Evolutionary conservation across 306 rosid species (phyloP).

Genomic region (Prunus davidiana): DNA sequence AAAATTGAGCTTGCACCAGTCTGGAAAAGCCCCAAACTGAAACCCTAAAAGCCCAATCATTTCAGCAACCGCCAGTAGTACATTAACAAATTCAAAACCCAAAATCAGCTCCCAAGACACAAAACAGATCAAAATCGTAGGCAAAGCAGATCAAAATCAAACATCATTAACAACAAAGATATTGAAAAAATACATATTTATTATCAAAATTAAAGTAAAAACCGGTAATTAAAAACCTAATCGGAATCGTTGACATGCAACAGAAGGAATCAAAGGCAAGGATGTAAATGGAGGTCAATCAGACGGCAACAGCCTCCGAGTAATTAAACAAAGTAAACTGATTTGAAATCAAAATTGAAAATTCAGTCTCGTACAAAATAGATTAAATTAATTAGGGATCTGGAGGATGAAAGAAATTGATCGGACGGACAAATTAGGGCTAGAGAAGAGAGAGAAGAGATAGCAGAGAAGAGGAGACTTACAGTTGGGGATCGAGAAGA

Average conservation of each 20-base stretch:
- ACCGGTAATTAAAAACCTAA: constrained; percentile 28
- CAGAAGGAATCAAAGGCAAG: constrained; percentile 24
- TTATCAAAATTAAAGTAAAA: neutral
- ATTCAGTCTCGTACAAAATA: neutral
- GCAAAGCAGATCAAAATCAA: constrained; percentile 34
- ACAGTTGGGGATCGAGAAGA: constrained; percentile 73
- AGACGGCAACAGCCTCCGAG: neutral
- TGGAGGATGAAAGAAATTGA: constrained; percentile 11
- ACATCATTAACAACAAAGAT: neutral
- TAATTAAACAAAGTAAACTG: neutral
- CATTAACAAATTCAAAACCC: neutral
- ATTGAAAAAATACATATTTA: neutral
- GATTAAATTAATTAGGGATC: constrained; percentile 53
- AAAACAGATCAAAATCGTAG: neutral
- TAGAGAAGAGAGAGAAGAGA: constrained; percentile 30
- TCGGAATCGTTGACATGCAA: constrained; percentile 25
- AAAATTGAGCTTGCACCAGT: constrained; percentile 3
- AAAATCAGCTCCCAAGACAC: neutral
- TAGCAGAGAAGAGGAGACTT: constrained; percentile 33
- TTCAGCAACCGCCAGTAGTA: neutral
- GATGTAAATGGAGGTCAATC: constrained; percentile 18
- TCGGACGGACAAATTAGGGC: constrained; percentile 20
- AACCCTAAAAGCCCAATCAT: constrained; percentile 21
- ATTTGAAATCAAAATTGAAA: neutral
- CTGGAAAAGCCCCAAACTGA: neutral